These are phyloP conservation scores for Teunomyces lycoperdinae DNA, from an alignment of 805 yeast genomes.

Conservation along the genomic window DNA sequence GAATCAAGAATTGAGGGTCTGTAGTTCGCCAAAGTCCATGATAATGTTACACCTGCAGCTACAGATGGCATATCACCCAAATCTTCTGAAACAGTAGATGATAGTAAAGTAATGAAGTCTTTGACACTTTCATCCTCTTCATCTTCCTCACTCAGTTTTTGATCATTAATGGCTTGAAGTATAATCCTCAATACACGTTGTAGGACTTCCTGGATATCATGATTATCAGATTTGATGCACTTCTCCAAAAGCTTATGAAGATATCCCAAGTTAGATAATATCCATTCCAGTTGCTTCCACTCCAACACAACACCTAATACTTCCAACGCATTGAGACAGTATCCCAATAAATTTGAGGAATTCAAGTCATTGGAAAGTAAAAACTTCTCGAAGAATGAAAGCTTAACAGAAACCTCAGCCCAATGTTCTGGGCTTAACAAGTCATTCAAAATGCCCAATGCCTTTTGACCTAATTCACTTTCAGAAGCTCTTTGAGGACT, in stretches of 20 bases:
- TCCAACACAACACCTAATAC: constrained; percentile 81
- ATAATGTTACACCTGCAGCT: constrained; percentile 81
- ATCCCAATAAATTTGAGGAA: constrained; percentile 66
- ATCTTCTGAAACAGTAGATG: constrained; percentile 75
- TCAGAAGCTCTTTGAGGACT: constrained; percentile 84
- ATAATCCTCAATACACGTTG: constrained; percentile 73
- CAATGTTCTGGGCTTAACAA: constrained; percentile 72
- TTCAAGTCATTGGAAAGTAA: constrained; percentile 73
- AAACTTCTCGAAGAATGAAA: constrained; percentile 85
- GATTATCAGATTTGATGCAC: constrained; percentile 77
- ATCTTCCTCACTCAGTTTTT: constrained; percentile 31
- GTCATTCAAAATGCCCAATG: constrained; percentile 72
- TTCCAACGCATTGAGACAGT: constrained; percentile 86
- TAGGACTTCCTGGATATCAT: constrained; percentile 80
- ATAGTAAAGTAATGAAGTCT: constrained; percentile 57
- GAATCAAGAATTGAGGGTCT: constrained; percentile 74
- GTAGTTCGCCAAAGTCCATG: constrained; percentile 76
- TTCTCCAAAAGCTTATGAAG: constrained; percentile 76
- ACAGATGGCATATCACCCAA: constrained; percentile 69
- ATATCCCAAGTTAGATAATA: constrained; percentile 62
- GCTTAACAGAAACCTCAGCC: constrained; percentile 86
- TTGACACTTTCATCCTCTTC: constrained; percentile 60
- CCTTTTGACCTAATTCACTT: constrained; percentile 75
- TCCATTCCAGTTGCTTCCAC: constrained; percentile 77
- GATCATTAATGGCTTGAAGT: constrained; percentile 59